These are phyloP conservation scores for Diaporthe destruens DNA, from an alignment of 2,329 filamentous ascomycete genomes.

Conservation along the genomic window DNA sequence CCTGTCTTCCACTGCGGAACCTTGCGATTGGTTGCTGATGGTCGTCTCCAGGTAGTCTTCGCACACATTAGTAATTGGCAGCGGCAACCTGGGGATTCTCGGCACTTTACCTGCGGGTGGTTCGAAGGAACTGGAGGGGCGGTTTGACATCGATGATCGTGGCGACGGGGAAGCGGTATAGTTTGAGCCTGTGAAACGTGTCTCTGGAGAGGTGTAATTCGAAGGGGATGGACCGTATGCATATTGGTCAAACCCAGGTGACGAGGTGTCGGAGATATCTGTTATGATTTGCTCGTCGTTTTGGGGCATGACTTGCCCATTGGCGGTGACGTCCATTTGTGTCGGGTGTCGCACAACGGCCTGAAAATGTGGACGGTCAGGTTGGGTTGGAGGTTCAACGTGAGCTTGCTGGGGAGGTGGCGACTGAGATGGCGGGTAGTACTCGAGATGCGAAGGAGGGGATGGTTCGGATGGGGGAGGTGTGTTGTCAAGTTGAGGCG, in stretches of 20 bases:
- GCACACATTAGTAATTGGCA: constrained; percentile 21
- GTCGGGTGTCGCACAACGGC: constrained; percentile 42
- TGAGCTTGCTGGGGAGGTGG: constrained; percentile 22
- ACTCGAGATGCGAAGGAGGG: constrained; percentile 31
- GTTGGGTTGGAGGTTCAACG: constrained; percentile 16
- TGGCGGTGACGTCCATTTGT: constrained; percentile 39
- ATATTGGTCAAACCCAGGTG: constrained; percentile 48
- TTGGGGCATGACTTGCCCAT: constrained; percentile 43
- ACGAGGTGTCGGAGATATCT: constrained; percentile 57
- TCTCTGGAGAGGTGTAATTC: constrained; percentile 61
- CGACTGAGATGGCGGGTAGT: constrained; percentile 24
- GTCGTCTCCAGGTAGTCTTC: constrained; percentile 38
- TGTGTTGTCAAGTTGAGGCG: constrained; percentile 40
- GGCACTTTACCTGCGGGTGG: constrained; percentile 42
- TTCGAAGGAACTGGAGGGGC: constrained; percentile 42
- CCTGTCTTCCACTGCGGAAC: constrained; percentile 37
- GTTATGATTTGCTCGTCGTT: constrained; percentile 38
- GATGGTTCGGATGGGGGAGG: constrained; percentile 33
- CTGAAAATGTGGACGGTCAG: constrained; percentile 40
- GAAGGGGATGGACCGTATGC: constrained; percentile 57
- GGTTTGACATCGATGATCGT: constrained; percentile 40
- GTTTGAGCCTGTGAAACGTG: constrained; percentile 54
- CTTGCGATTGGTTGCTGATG: constrained; percentile 39
- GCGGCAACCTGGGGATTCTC: constrained; percentile 50
- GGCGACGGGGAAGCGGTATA: constrained; percentile 43